Evolutionary conservation across 2,329 filamentous ascomycete species (phyloP), one percentile per base, ranked within the genome.

Genomic region (Aspergillus ibericus): DNA sequence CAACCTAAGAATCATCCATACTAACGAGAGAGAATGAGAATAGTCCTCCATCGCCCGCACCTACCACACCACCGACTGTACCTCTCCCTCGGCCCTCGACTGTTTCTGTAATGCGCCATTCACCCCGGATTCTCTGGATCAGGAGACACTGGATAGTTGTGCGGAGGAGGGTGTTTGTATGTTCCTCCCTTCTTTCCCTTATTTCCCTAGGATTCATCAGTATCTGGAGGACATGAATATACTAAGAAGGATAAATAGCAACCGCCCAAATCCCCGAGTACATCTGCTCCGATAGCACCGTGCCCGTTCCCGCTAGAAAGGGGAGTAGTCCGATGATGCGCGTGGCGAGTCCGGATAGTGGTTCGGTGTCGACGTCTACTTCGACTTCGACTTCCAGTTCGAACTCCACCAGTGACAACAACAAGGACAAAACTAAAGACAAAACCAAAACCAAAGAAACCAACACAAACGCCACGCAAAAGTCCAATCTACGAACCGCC

Each of bases 31-130:
- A 1, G 6, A 5, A 20, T 22, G 18, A 13, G 3, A 12, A 36
- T 12, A 63, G 61, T 55, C 59, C 10, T 56, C 61, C 18, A 52
- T 63, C 27, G 48, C 58, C 6, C 27, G 29, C 34, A 22, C 48
- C 34, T 51, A 53, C 40, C 32, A 53, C 2, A 46, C 42, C 38
- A 50, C 56, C 4, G 27, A 42, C 7, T 63, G 61, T 42, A 34
- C 53, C 5, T 61, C 59, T 12, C 42, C 56, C 35, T 55, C 57
- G 10, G 59, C 54, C 34, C 56, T 63, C 4, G 54, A 63, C 46
- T 63, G 61, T 27, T 63, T 63, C 59, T 63, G 61, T 27, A 53
- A 56, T 4, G 38, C 53, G 7, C 46, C 53, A 10, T 50, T 46
- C 6, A 40, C 51, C 13, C 47, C 54, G 1, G 32, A 25, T n/a